phyloP scores from a whole-genome alignment of 257 asterid species.

The Datura wrightii region DNA sequence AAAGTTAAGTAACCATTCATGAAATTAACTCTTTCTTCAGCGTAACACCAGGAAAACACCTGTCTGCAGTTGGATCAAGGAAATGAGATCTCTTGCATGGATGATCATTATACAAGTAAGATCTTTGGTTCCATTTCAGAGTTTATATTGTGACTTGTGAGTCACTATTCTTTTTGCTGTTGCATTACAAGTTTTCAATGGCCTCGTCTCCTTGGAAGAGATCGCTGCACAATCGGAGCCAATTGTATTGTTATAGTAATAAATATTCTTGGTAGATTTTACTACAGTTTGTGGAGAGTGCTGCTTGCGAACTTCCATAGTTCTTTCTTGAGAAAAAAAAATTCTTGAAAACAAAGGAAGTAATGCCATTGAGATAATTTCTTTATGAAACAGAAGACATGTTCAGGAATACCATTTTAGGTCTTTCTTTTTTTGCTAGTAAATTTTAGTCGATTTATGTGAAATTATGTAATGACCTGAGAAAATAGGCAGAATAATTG shows the following conservation, averaged over 20 bases:
- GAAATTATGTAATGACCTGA: background rate
- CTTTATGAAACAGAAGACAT: background rate
- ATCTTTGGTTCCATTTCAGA: no score
- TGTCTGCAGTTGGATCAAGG: background rate
- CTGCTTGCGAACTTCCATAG: background rate
- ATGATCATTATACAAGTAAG: no score
- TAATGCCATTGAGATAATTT: background rate
- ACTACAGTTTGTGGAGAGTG: background rate
- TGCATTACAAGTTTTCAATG: background rate
- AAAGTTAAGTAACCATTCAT: background rate
- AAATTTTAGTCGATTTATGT: background rate
- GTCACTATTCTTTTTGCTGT: background rate
- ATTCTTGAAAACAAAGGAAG: background rate
- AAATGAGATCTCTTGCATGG: no score
- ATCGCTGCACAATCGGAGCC: background rate
- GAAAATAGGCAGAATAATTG: no score
- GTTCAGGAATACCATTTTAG: background rate
- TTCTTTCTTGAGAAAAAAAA: background rate
- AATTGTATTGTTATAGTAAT: background rate
- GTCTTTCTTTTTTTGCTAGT: background rate
- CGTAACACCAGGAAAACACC: background rate
- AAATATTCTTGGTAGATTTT: background rate
- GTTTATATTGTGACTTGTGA: no score
- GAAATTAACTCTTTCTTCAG: constrained; percentile 22
- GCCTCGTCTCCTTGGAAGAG: background rate